A percentile compares a stretch with the other conserved stretches of the same genome.
These are phyloP conservation scores for Russula emetica DNA, from an alignment of 768 basidiomycete species.

Conservation along the genomic window DNA sequence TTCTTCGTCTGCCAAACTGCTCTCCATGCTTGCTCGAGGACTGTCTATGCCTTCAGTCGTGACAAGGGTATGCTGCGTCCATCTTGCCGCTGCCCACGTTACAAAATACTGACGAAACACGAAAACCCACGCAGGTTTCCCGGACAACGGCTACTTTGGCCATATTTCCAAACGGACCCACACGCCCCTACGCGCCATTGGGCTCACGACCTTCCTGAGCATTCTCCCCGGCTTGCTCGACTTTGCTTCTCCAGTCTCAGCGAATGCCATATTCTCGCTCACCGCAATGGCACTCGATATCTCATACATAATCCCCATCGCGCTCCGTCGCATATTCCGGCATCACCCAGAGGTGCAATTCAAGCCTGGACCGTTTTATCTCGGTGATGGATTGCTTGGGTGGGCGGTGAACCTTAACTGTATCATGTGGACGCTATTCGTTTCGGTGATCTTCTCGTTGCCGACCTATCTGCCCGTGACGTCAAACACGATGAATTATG, in stretches of 20 bases:
- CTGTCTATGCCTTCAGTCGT: slow-evolving; percentile 80
- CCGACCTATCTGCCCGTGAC: slow-evolving; percentile 69
- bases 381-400: slow-evolving; percentile 66
- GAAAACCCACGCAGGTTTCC: slow-evolving; percentile 49
- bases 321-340: slow-evolving; percentile 60
- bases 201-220: slow-evolving; percentile 61
- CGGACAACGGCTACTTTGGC: slow-evolving; percentile 76
- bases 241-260: slow-evolving; percentile 71
- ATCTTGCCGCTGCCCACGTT: slow-evolving; percentile 1
- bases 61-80: slow-evolving; percentile 49
- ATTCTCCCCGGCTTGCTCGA: slow-evolving; percentile 70
- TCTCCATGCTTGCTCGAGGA: slow-evolving; percentile 77
- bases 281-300: slow-evolving; percentile 74
- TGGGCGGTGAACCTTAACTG: slow-evolving; percentile 59
- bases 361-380: slow-evolving; percentile 82
- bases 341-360: slow-evolving; percentile 80
- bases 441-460: slow-evolving; percentile 67
- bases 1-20: slow-evolving; percentile 82
- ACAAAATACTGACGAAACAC: not conserved
- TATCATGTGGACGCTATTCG: slow-evolving; percentile 64
- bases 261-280: slow-evolving; percentile 77
- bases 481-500: slow-evolving; percentile 73
- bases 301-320: slow-evolving; percentile 81
- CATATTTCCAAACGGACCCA: slow-evolving; percentile 55
- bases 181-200: slow-evolving; percentile 76